Evolutionary conservation across 441 rosid species (phyloP), one percentile per base, ranked within the genome.

Genomic region (Capsella rubella): DNA sequence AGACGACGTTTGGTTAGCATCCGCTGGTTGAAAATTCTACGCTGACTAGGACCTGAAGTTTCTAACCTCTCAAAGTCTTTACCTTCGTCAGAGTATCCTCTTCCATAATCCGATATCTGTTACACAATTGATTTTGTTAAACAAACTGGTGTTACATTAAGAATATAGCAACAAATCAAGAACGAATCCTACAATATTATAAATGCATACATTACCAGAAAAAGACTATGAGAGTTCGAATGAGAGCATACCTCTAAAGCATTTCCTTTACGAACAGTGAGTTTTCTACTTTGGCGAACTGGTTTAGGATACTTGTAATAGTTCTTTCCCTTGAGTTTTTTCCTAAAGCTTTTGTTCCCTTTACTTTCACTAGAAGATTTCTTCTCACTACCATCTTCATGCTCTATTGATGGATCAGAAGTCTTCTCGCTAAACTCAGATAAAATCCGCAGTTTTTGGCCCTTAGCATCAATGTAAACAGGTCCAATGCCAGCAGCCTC

Each of bases 401-500:
- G 81, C 43, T 25, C 79, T 57, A 72, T 82, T 52, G 87, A 53
- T 55, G 72, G 75, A 29, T 53, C 65, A 64, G 63, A 46, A 64
- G 45, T 39, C 84, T 75, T 35, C 52, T 87, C 86, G 28, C 50
- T 76, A 49, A 72, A 75, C 84, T 87, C 87, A 8, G 97, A 92
- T 85, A 95, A 80, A 70, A 88, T 90, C 81, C 97, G 81, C 64
- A 92, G 73, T 66, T 92, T 95, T 60, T 90, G 94, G 65, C 99
- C 98, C 73, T 74, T 87, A 57, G 82, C 89, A 82, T 95, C 97
- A 73, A 90, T 84, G 79, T 95, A 92, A 67, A 95, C 97, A 54
- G 97, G 89, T 67, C 97, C 97, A 39, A 84, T 91, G 80, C 83
- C 91, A 61, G 75, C 77, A 72, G 67, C 83, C 69, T 79, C 89